Evolutionary conservation across 2,329 filamentous ascomycete species (phyloP), one percentile per base, ranked within the genome.

Genomic region (Arthrobotrys entomopaga): DNA sequence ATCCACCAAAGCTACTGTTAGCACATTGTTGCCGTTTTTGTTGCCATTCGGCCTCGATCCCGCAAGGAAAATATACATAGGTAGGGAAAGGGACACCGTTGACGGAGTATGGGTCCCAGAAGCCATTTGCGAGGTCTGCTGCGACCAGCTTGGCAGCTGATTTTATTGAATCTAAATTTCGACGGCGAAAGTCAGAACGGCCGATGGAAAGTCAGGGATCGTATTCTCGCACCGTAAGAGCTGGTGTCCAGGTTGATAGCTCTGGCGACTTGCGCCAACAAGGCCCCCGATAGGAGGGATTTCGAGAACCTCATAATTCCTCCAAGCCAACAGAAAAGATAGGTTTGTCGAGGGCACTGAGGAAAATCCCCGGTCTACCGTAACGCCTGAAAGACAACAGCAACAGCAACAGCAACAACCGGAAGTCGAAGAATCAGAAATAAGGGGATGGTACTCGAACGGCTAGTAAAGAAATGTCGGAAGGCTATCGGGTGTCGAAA

Each of bases 71-170:
- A 56, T n/a, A 16, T 52, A 65, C 60, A 46, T 65, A 65, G 20
- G 53, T 64, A 13, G 67, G 67, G 15, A 38, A 64, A 7, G 67
- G 67, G 10, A 72, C 67, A 29, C 67, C 67, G 16, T 65, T 29
- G 38, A 65, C 59, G 42, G 60, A 65, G 40, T 46, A 59, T 5
- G 67, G 67, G 40, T 65, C 48, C 67, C 67, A 72, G 26, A 65
- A 72, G 6, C 67, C 67, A 42, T 16, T 53, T 4, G 67, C 67
- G 26, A 72, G 67, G 13, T 72, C 67, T 38, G 42, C 43, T 2
- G 67, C 67, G 26, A 72, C 59, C 29, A 52, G 64, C 54, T 72
- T 72, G n/a, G 60, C 52, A n/a, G 67, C 67, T 26, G 67, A 38
- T 56, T 72, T 72, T 38, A 72, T 65, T 1, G 67, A 72, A 42